Base-by-base conservation (phyloP, 352 stramenopile species). In the Phytophthora aleatoria region DNA sequence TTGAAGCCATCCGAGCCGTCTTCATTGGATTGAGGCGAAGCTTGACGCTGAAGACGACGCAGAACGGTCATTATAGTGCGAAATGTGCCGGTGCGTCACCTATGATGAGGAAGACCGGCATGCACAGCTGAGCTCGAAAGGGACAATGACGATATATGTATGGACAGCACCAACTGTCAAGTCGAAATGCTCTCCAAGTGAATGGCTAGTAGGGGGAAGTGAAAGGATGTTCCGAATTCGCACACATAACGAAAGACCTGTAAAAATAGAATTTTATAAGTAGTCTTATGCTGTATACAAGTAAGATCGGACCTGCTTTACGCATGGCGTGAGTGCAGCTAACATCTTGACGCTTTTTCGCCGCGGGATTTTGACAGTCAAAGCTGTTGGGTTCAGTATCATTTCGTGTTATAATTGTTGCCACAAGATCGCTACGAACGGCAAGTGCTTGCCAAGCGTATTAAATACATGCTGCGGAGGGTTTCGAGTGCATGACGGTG, bases 1-100 rank as follows among this genome's bases (percentile, higher is more conserved):
- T 81, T 54, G 57, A 81, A 81, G 38, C 58, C 42, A 43, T 59
- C 28, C 3, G 57, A 47, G 35, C 16, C 35, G 35, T 41, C 35
- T 41, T n/a, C 31, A 36, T 36, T 36, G 5, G 31, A 36, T 36
- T 36, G 31, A 36, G 31, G 31, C 31, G 31, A 12, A 16, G 15
- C 15, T 43, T 27, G 12, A 3, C 52, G 27, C 45, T 47, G 3
- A 13, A 71, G 56, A 27, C 57, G 56, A 26, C 57, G 62, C 30
- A 69, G 30, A n/a, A 43, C 26, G 20, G 52, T 31, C 55, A 69
- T 69, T 50, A 58, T 27, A 41, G 35, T 50, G 26, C 45, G 26
- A 45, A 9, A n/a, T 24, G 20, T 31, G n/a, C 31, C 35, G 55
- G 13, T 31, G 35, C 24, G 53, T 38, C 39, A 6, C 54, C 54